Evolutionary conservation across 805 yeast species (phyloP).

Genomic region (Cyberlindnera bimundalis): DNA sequence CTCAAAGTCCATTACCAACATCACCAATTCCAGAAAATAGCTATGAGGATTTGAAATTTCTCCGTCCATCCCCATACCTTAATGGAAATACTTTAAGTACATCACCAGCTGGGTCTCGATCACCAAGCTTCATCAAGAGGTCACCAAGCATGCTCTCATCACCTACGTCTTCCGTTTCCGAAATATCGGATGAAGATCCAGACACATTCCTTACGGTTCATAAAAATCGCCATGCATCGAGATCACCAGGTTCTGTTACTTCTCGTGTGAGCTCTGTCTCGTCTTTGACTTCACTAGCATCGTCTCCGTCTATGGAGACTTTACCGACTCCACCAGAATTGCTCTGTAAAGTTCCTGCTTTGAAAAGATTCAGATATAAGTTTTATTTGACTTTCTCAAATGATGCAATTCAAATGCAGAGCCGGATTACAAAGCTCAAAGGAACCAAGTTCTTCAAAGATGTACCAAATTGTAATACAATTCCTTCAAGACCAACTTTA

Average conservation of each 20-base stretch:
- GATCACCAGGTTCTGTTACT: conserved; percentile 8
- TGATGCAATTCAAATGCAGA: conserved; percentile 33
- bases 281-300: conserved; percentile 5
- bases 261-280: conserved; percentile 9
- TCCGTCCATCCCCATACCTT: conserved; percentile 10
- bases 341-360: conserved; percentile 40
- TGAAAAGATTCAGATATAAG: conserved; percentile 42
- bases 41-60: conserved; percentile 2
- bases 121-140: conserved; percentile 11
- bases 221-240: neutral
- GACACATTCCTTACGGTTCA: conserved; percentile 3
- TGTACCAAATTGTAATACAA: neutral
- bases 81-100: conserved; percentile 11
- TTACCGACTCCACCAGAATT: conserved; percentile 44
- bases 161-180: conserved; percentile 23
- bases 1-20: conserved; percentile 9
- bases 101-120: conserved; percentile 9
- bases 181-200: conserved; percentile 23
- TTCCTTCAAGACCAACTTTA: conserved; percentile 12
- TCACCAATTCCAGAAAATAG: conserved; percentile 8
- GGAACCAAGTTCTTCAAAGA: conserved; percentile 20
- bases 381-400: conserved; percentile 45
- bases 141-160: conserved; percentile 17
- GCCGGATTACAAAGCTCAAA: conserved; percentile 22
- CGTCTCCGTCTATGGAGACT: conserved; percentile 23